Conservation (phyloP, 805 yeast genomes). For the Candida dajiaensis region DNA sequence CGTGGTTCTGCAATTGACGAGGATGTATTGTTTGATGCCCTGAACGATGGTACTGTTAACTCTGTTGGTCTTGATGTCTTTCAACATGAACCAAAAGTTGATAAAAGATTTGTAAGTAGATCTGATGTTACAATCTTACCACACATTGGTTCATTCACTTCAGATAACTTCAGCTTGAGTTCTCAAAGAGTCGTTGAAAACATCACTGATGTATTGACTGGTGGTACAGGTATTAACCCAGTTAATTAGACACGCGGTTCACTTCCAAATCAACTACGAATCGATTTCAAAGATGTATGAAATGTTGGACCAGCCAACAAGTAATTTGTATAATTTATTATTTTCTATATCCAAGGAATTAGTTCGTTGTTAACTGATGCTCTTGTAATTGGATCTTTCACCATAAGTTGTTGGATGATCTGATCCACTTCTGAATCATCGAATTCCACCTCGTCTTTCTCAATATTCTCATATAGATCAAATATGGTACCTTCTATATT, state of each 20-base stretch:
- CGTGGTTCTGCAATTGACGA: conserved; percentile 66
- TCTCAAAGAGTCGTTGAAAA: conserved; percentile 50
- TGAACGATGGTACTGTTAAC: conserved; percentile 52
- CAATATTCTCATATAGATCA: neutral
- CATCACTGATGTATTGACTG: conserved; percentile 28
- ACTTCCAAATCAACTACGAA: too few relatives aligned
- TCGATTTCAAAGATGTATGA: too few relatives aligned
- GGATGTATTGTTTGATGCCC: conserved; percentile 50
- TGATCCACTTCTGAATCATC: neutral
- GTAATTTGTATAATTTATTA: too few relatives aligned
- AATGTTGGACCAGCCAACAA: neutral
- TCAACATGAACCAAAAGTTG: conserved; percentile 53
- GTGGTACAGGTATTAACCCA: conserved; percentile 11
- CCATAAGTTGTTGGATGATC: neutral
- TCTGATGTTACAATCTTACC: conserved; percentile 66
- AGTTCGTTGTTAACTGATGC: neutral
- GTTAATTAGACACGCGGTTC: neutral
- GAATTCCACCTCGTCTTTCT: neutral
- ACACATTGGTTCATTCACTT: conserved; percentile 66
- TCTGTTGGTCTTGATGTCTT: conserved; percentile 72
- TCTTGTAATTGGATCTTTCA: neutral
- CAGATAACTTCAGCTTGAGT: conserved; percentile 46
- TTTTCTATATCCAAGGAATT: neutral
- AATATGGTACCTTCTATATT: neutral
- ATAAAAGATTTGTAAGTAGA: conserved; percentile 44